phyloP scores from a whole-genome alignment of 306 rosid genomes.

The Pyrus pyrifolia region DNA sequence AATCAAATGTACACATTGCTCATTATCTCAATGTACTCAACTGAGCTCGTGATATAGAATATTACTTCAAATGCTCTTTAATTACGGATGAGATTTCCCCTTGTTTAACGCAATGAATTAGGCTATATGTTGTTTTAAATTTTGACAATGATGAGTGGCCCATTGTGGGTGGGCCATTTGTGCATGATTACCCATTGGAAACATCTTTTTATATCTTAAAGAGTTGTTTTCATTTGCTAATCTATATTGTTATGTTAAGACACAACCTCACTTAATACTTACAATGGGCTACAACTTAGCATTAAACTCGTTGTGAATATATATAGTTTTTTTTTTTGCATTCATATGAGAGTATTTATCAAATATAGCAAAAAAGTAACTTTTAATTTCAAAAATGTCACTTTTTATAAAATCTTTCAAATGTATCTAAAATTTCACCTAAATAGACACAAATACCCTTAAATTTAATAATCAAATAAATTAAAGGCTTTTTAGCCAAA shows the following conservation, averaged over 20 bases:
- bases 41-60: neutral
- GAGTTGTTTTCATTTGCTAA: neutral
- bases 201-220: constrained; percentile 5
- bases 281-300: neutral
- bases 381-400: too few species aligned
- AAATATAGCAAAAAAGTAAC: too few species aligned
- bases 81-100: constrained; percentile 4
- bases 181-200: neutral
- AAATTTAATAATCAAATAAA: too few species aligned
- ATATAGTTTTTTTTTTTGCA: neutral
- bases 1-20: neutral
- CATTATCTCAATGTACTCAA: neutral
- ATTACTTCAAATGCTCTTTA: neutral
- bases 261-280: neutral
- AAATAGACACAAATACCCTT: too few species aligned
- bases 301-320: neutral
- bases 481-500: too few species aligned
- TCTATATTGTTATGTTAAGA: neutral
- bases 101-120: constrained; percentile 22
- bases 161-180: constrained; percentile 4
- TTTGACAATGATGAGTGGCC: neutral
- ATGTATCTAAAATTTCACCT: too few species aligned
- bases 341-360: neutral
- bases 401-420: too few species aligned
- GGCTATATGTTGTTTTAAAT: neutral